Evolutionary conservation across 2,329 filamentous ascomycete species (phyloP).

Genomic region (Neopestalotiopsis sp.): DNA sequence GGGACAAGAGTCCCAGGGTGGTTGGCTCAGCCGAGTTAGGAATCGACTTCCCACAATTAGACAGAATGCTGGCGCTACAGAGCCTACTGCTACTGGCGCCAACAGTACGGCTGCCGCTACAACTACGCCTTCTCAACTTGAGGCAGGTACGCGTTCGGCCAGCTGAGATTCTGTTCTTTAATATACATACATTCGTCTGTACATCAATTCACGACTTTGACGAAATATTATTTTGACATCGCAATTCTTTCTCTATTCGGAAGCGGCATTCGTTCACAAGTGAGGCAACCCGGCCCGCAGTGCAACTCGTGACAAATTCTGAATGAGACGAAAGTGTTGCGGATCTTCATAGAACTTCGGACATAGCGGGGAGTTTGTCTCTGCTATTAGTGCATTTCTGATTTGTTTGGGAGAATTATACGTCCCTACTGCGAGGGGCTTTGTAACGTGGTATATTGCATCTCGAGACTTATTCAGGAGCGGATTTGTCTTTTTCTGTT

Average conservation of each 20-base stretch:
- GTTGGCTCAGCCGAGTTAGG: slow-evolving; percentile 10
- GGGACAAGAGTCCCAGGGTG: not conserved
- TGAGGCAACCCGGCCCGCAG: not conserved
- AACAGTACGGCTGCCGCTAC: slow-evolving; percentile 25
- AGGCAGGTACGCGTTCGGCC: slow-evolving; percentile 46
- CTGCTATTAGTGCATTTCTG: not conserved
- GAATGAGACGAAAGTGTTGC: not conserved
- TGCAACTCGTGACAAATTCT: not conserved
- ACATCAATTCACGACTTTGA: slow-evolving; percentile 17
- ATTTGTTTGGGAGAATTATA: not conserved
- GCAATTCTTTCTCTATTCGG: not conserved
- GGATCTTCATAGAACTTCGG: not conserved
- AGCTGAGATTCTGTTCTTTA: slow-evolving; percentile 15
- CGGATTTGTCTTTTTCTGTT: not conserved
- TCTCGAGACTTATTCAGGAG: slow-evolving; percentile 8
- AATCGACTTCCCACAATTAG: slow-evolving; percentile 12
- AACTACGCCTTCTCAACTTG: slow-evolving; percentile 52
- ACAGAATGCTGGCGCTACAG: slow-evolving; percentile 2
- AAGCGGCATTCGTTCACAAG: not conserved
- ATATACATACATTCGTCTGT: slow-evolving; percentile 18
- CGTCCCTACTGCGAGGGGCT: not conserved
- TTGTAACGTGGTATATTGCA: slow-evolving; percentile 1
- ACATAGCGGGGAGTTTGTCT: slow-evolving; percentile 17
- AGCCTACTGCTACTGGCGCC: not conserved
- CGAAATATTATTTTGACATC: slow-evolving; percentile 7